These are phyloP conservation scores for Murraya koenigii DNA, from an alignment of 345 rosid genomes.

Conservation along the genomic window DNA sequence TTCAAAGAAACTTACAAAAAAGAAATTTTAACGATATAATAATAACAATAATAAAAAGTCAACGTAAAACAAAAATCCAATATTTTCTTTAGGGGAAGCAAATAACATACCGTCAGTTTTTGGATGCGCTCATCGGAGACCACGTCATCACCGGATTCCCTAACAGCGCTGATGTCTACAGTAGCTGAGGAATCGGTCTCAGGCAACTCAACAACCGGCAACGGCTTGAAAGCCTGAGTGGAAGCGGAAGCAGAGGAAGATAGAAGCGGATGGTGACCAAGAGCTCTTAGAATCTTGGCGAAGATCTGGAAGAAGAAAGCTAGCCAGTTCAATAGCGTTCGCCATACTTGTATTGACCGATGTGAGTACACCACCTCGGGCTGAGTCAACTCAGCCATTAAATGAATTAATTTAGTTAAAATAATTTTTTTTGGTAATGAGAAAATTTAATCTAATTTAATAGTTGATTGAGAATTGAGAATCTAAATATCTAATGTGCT, in stretches of 20 bases:
- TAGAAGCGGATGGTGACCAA: conserved; percentile 69
- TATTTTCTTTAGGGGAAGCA: neutral
- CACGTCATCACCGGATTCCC: conserved; percentile 15
- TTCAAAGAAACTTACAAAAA: neutral
- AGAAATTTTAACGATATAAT: neutral
- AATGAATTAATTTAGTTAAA: neutral
- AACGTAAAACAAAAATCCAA: conserved; percentile 9
- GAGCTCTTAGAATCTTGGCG: conserved; percentile 57
- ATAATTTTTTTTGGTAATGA: neutral
- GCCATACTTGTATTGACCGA: conserved; percentile 60
- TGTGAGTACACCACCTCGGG: conserved; percentile 72
- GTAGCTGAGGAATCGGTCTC: conserved; percentile 49
- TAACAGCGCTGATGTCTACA: conserved; percentile 44
- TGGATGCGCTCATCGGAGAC: conserved; percentile 14
- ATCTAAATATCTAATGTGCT: no score
- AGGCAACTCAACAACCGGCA: conserved; percentile 68
- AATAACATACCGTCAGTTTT: conserved; percentile 57
- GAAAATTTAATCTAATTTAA: neutral
- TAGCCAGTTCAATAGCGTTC: conserved; percentile 71
- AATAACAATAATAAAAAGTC: neutral
- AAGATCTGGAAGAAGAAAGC: conserved; percentile 87
- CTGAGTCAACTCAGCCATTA: conserved; percentile 95
- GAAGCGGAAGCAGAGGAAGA: conserved; percentile 45
- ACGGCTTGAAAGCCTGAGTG: conserved; percentile 62
- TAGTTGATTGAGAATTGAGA: neutral